Evolutionary conservation across 176 grass and related monocot genomes (phyloP), one percentile per base, ranked within the genome.

Genomic region (Thalia dealbata): DNA sequence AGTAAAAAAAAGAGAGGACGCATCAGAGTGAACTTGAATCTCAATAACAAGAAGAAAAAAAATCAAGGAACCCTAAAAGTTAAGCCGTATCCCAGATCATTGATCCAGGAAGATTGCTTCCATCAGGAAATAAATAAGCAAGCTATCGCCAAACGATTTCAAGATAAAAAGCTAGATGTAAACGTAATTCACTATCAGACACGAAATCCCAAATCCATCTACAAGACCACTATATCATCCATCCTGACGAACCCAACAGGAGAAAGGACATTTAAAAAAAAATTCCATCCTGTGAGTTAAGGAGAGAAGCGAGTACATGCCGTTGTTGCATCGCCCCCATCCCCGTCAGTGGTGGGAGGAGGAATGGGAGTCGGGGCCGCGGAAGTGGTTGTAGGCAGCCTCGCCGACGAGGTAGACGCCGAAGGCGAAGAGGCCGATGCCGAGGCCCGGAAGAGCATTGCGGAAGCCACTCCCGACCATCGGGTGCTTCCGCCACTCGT

Each of bases 361-460:
- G 48, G 59, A 80, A 81, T 67, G 72, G 45, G 67, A 78, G 81
- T 78, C 76, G 22, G 87, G 69, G 56, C 76, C 73, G 81, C 72
- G 60, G 71, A 99, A 35, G 62, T 71, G 83, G 83, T 90, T 92
- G 87, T 92, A 99, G 81, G 87, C 81, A 35, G 87, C 81, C 81
- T 99, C 95, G 35, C 82, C 85, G 67, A 83, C 87, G 73, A 97
- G 83, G 87, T 97, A 97, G 85, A 97, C 77, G 60, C 95, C 95
- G 63, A 97, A 97, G 61, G 95, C 90, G 90, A 97, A 87, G 83
- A 97, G 84, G 52, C 87, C 90, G 79, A 91, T 97, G 74, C 95
- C 95, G 71, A 97, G 85, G 30, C 90, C 95, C 1, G 90, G 95
- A 2, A 81, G 81, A 32, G 95, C 89, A 25, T 86, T 78, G 81